phyloP scores from a whole-genome alignment of 495 filamentous ascomycete genomes.

The Neurospora sublineolata region DNA sequence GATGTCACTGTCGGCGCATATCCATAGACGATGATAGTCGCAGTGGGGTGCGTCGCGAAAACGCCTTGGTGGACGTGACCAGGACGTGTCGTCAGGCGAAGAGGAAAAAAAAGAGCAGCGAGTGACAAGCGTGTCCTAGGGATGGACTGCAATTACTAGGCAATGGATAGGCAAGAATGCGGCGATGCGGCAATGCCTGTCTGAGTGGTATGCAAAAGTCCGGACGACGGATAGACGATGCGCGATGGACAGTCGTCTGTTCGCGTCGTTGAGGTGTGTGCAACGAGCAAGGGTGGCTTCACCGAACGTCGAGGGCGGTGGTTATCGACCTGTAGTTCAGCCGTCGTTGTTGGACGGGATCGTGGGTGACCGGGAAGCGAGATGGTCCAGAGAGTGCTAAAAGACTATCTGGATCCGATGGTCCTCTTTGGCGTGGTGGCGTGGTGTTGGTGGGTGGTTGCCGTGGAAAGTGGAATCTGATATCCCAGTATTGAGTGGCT shows the following conservation, averaged over 20 bases:
- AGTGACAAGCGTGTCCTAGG: background rate
- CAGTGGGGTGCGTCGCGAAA: constrained; percentile 10
- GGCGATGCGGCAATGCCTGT: background rate
- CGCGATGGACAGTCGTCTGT: constrained; percentile 11
- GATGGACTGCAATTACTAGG: background rate
- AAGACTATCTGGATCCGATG: background rate
- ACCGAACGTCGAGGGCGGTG: background rate
- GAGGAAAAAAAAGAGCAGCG: background rate
- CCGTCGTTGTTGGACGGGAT: constrained; percentile 6
- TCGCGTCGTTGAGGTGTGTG: background rate
- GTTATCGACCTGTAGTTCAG: constrained; percentile 3
- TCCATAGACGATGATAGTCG: constrained; percentile 18
- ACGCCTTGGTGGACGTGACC: background rate
- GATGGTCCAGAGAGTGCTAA: background rate
- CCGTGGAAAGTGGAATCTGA: background rate
- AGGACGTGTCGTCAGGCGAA: background rate
- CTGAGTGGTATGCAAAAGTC: background rate
- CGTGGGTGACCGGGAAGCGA: background rate
- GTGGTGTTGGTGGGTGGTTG: background rate
- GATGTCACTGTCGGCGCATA: constrained; percentile 24
- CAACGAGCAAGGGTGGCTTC: background rate
- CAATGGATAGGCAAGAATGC: background rate
- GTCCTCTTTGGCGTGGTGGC: background rate
- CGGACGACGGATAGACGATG: background rate
- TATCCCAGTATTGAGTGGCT: background rate